phyloP scores from a whole-genome alignment of 768 basidiomycete species.

The Boletus pseudopeckii region DNA sequence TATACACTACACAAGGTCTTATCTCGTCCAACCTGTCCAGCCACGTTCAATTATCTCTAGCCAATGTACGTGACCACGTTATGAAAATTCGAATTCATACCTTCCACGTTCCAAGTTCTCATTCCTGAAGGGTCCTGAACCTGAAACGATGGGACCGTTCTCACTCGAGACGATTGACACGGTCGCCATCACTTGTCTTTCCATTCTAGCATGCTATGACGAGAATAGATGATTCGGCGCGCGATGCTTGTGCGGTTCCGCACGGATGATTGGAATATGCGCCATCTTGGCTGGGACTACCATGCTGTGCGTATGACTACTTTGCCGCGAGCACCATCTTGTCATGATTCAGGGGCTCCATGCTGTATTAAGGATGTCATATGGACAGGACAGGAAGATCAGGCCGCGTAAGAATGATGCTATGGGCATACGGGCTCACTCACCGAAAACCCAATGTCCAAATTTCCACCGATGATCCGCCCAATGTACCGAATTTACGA shows the following conservation, averaged over 20 bases:
- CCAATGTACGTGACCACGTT: neutral
- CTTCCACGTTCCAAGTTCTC: neutral
- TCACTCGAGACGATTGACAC: neutral
- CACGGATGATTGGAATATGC: neutral
- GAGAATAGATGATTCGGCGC: neutral
- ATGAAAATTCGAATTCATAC: neutral
- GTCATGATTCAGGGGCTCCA: neutral
- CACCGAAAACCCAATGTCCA: slow-evolving; percentile 1
- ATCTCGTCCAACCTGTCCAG: neutral
- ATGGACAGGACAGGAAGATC: neutral
- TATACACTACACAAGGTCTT: neutral
- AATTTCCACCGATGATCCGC: slow-evolving; percentile 11
- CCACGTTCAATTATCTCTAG: neutral
- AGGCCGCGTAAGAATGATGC: neutral
- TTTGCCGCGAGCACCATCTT: neutral
- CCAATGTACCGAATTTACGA: neutral
- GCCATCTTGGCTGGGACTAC: neutral
- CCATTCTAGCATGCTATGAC: neutral
- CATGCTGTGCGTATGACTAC: slow-evolving; percentile 7
- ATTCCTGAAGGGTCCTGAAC: neutral
- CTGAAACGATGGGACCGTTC: neutral
- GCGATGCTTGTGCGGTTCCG: neutral
- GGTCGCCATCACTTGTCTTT: neutral
- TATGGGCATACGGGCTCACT: neutral
- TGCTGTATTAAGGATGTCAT: neutral